Evolutionary conservation across 106 monocot species (phyloP), one percentile per base, ranked within the genome.

Genomic region (Dendrobium chrysotoxum): DNA sequence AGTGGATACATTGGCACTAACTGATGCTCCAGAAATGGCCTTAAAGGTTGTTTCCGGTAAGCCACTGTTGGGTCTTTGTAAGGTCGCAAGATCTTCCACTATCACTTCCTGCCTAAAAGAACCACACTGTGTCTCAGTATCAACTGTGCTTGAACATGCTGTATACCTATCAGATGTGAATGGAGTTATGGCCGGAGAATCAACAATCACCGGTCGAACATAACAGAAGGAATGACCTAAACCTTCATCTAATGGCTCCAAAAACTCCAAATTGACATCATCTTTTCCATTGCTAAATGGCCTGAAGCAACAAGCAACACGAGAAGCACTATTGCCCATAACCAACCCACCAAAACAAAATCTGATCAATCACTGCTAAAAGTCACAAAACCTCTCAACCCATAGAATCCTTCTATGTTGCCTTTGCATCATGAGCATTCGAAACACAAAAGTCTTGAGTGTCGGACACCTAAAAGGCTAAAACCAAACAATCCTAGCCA

Each of bases 201-300:
- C 96, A 0, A 79, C 72, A 9, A 90, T 86, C 61, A 85, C 84
- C 5, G 96, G 96, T 75, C 94, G 84, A 42, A 98, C 97, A 77
- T 98, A 98, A 57, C 97, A 98, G 88, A 98, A 98, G 67, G 97
- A 98, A 79, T 98, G 97, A 26, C 97, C 97, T 40, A 98, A 79
- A 7, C 97, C 97, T 75, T 98, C 97, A 77, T 98, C 98, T 25
- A 99, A 85, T 44, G 98, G 94, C 80, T 99, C 92, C 12, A 99
- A 79, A 70, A 99, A 95, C 28, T 99, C 98, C 65, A 99, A 77
- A 79, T 91, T 87, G 78, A 95, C 89, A 4, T 84, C 87, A 40
- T 85, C 85, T 28, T 89, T 89, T 9, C 85, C 92, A 82, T 86
- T 88, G 42, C 86, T 83, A 10, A 78, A 81, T 23, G 92, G 91